phyloP scores from a whole-genome alignment of 805 yeast species.

The Candida maesae region DNA sequence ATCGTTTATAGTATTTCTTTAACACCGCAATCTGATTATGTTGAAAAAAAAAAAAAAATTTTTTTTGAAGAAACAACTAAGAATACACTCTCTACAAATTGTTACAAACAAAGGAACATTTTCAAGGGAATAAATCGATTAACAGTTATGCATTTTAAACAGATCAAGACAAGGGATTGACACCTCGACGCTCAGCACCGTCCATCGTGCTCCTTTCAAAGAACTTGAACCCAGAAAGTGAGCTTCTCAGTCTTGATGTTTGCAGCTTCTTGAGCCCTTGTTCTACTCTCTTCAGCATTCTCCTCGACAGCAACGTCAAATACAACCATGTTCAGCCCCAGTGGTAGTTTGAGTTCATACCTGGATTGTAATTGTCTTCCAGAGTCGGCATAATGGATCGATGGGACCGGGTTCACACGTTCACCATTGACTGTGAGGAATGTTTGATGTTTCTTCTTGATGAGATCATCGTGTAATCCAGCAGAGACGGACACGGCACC shows the following conservation, averaged over 20 bases:
- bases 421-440: slow-evolving; percentile 43
- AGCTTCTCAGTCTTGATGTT: slow-evolving; percentile 28
- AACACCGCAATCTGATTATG: no score
- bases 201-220: no score
- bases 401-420: slow-evolving; percentile 39
- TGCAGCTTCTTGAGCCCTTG: slow-evolving; percentile 12
- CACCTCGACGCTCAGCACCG: no score
- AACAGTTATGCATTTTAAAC: no score
- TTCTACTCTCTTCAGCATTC: slow-evolving; percentile 22
- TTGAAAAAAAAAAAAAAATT: no score
- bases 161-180: no score
- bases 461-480: slow-evolving; percentile 39
- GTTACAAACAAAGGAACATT: no score
- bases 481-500: slow-evolving; percentile 44
- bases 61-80: no score
- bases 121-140: no score
- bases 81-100: no score
- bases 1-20: no score
- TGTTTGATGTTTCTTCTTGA: slow-evolving; percentile 35
- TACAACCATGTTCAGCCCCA: slow-evolving; percentile 44
- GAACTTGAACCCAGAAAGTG: slow-evolving; percentile 39
- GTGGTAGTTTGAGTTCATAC: slow-evolving; percentile 43
- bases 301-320: slow-evolving; percentile 35
- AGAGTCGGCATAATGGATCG: slow-evolving; percentile 34
- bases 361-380: slow-evolving; percentile 29